phyloP scores from a whole-genome alignment of 2,329 filamentous ascomycete species.

The Colletotrichum sp. region DNA sequence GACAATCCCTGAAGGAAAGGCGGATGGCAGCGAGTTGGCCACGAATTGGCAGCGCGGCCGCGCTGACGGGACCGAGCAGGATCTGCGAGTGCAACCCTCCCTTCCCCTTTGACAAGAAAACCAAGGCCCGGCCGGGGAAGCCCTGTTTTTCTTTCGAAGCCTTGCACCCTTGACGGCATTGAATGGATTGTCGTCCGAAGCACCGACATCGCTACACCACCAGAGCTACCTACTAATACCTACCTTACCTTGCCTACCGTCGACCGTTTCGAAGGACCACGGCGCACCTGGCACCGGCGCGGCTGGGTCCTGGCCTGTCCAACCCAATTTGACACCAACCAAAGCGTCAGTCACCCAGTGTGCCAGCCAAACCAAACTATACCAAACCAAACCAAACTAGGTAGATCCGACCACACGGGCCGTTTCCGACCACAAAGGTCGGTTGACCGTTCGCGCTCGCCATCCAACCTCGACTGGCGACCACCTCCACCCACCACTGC shows the following conservation, averaged over 20 bases:
- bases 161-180: neutral
- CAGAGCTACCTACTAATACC: neutral
- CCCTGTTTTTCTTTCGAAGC: neutral
- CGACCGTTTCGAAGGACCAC: neutral
- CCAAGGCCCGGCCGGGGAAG: neutral
- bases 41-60: constrained; percentile 6
- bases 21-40: constrained; percentile 8
- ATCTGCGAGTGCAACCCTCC: neutral
- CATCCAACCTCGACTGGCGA: neutral
- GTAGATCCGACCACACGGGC: neutral
- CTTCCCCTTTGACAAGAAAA: neutral
- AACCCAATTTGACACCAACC: neutral
- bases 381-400: neutral
- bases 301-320: neutral
- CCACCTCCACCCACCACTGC: neutral
- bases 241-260: neutral
- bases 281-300: neutral
- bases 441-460: neutral
- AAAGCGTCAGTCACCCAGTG: neutral
- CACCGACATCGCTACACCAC: neutral
- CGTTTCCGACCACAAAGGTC: constrained; percentile 1
- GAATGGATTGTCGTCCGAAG: neutral
- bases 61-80: constrained; percentile 11
- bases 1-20: constrained; percentile 1
- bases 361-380: neutral